Evolutionary conservation across 129 eudicot species (phyloP).

Genomic region (Heracleum sosnowskyi): DNA sequence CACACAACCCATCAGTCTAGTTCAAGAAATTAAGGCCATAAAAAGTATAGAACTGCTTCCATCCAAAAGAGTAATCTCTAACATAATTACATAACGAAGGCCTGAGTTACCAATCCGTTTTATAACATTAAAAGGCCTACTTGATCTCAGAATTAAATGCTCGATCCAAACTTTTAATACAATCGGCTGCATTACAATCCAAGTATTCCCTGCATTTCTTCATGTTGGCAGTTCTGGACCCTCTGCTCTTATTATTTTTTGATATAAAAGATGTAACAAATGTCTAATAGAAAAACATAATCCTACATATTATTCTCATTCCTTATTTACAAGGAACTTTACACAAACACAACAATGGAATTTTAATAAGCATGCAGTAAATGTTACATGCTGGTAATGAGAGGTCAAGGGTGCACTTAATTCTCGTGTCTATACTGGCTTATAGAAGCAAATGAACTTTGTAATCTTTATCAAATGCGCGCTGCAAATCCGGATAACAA

Average conservation of each 20-base stretch:
- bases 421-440: background rate
- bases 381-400: background rate
- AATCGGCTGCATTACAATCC: background rate
- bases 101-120: background rate
- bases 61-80: background rate
- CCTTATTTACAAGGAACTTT: background rate
- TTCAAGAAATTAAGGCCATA: too few species aligned
- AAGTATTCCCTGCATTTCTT: background rate
- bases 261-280: too few species aligned
- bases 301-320: background rate
- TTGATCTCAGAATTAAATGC: background rate
- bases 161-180: background rate
- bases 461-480: background rate
- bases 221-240: background rate
- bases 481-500: background rate
- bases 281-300: background rate
- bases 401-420: background rate
- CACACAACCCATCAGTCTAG: background rate
- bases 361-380: background rate
- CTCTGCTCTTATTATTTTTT: too few species aligned
- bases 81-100: background rate
- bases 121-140: background rate
- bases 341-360: background rate
- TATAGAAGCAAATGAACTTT: background rate
- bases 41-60: background rate